These are phyloP conservation scores for Musa troglodytarum DNA, from an alignment of 176 grass and related monocot genomes.

Conservation along the genomic window DNA sequence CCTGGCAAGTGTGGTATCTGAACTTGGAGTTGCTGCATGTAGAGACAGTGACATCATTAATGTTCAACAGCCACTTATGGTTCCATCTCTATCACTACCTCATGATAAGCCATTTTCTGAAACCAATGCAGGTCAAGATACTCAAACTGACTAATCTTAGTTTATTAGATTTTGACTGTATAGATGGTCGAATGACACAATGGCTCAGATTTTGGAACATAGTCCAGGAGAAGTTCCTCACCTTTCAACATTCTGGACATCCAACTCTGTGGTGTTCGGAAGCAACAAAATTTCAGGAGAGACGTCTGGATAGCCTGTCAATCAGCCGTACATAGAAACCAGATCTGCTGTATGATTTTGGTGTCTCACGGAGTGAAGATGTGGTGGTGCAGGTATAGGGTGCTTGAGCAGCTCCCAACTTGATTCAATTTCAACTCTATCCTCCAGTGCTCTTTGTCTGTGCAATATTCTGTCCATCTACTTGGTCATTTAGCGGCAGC, in stretches of 20 bases:
- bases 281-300: too few relatives aligned
- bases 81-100: constrained; percentile 18
- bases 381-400: not conserved
- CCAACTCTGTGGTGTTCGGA: too few relatives aligned
- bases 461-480: not conserved
- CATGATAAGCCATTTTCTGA: not conserved
- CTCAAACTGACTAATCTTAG: not conserved
- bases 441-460: too few relatives aligned
- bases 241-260: too few relatives aligned
- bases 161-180: not conserved
- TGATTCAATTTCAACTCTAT: too few relatives aligned
- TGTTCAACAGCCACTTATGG: constrained; percentile 17
- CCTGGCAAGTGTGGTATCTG: constrained; percentile 49
- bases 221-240: too few relatives aligned
- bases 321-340: not conserved
- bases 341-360: not conserved
- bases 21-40: constrained; percentile 37
- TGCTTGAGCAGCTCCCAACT: too few relatives aligned
- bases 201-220: not conserved
- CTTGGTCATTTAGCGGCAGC: not conserved
- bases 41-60: not conserved
- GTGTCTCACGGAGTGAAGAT: not conserved
- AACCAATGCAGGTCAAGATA: not conserved
- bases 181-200: not conserved
- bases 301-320: not conserved